Base-by-base conservation (phyloP, 2,329 filamentous ascomycete species). In the Hortaea sp. region DNA sequence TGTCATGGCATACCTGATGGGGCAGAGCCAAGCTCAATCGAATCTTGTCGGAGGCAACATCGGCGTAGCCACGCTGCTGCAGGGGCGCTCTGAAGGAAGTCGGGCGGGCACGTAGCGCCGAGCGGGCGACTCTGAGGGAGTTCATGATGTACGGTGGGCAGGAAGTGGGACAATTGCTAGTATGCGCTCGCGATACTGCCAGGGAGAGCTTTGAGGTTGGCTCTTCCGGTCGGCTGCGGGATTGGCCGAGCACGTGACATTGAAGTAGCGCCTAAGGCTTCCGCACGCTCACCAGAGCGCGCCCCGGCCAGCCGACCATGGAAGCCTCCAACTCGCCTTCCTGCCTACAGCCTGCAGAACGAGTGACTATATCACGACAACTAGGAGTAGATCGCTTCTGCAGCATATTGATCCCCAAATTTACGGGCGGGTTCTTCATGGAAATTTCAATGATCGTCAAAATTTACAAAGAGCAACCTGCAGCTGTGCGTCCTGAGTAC, bases 21-120 rank as follows among this genome's bases (percentile, higher is more conserved):
- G 92, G 92, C 63, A 98, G 85, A 69, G 86, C 82, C 76, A 98
- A 78, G 78, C 88, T 95, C 76, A 98, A 83, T 83, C 94, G 94
- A 79, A 98, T 94, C 69, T 75, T 75, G 68, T 74, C 72, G 48
- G 69, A 63, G 57, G 70, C 71, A 57, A 73, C 71, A 60, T 74
- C 72, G 61, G 72, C 92, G 70, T 98, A 98, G 63, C 84, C 83
- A 78, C 92, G 82, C 71, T 88, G 84, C 77, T 89, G 85, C 57
- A 12, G 41, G 12, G 88, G 85, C 60, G 81, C 76, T 69, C 83
- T 79, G 71, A 90, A 75, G 68, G 83, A 78, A 65, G 84, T 75
- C 66, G 88, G 84, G 65, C 84, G 84, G 66, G 81, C 86, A 73
- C 88, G 79, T 69, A 95, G 78, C 75, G 88, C 90, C 71, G 82